These are phyloP conservation scores for Saturnispora kantuleensis DNA, from an alignment of 805 yeast genomes.

Conservation along the genomic window DNA sequence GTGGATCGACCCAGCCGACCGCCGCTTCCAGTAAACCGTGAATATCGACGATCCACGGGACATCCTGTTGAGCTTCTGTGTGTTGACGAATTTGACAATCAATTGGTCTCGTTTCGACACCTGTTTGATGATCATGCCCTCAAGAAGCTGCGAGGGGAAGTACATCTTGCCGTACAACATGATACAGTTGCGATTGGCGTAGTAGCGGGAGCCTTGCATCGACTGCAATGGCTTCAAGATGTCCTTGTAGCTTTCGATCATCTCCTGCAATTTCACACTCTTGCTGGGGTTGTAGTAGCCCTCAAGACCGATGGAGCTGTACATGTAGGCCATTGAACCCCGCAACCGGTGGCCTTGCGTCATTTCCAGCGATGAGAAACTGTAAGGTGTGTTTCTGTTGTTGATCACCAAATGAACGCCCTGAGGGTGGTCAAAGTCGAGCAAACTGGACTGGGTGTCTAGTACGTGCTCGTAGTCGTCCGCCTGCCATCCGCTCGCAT, in stretches of 20 bases:
- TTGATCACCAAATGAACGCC: slow-evolving; percentile 60
- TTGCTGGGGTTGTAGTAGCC: slow-evolving; percentile 39
- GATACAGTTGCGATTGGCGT: slow-evolving; percentile 31
- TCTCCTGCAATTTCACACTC: slow-evolving; percentile 50
- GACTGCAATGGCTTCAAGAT: slow-evolving; percentile 1
- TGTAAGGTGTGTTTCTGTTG: slow-evolving; percentile 55
- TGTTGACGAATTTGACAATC: slow-evolving; percentile 66
- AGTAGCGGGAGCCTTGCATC: not conserved
- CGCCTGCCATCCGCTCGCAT: slow-evolving; percentile 66
- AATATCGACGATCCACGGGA: slow-evolving; percentile 34
- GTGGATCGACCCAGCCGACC: slow-evolving; percentile 49
- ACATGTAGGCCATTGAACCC: slow-evolving; percentile 78
- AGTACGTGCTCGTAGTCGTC: slow-evolving; percentile 70
- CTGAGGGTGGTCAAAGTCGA: slow-evolving; percentile 65
- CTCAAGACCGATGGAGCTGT: slow-evolving; percentile 50
- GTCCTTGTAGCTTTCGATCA: slow-evolving; percentile 54
- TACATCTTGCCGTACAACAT: slow-evolving; percentile 72
- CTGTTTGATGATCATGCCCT: slow-evolving; percentile 73
- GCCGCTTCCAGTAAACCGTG: slow-evolving; percentile 63
- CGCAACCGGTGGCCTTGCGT: slow-evolving; percentile 54
- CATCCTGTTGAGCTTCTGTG: slow-evolving; percentile 25
- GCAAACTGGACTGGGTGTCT: slow-evolving; percentile 57
- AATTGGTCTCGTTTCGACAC: slow-evolving; percentile 52
- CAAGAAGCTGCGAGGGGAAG: slow-evolving; percentile 77
- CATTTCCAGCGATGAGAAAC: slow-evolving; percentile 65